phyloP scores from a whole-genome alignment of 75 land plant species.

The Selaginella tamariscina region DNA sequence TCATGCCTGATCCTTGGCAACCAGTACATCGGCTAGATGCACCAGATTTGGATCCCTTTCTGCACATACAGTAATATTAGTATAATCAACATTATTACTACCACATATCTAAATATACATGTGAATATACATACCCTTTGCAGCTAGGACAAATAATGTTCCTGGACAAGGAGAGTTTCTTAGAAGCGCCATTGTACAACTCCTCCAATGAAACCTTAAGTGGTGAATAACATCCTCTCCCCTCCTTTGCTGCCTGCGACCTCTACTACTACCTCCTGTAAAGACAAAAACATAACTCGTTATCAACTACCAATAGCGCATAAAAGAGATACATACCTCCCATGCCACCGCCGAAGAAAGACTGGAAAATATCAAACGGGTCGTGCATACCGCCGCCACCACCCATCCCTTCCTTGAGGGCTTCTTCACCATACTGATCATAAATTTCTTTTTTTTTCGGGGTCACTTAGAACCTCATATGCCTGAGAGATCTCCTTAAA shows the following conservation, averaged over 20 bases:
- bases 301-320: not conserved
- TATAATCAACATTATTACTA: not conserved
- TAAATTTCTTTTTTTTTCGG: slow-evolving; percentile 68
- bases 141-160: slow-evolving; percentile 57
- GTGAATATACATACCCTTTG: slow-evolving; percentile 43
- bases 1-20: slow-evolving; percentile 67
- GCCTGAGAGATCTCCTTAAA: slow-evolving; percentile 31
- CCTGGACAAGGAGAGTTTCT: slow-evolving; percentile 56
- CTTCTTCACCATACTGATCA: slow-evolving; percentile 73
- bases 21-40: slow-evolving; percentile 48
- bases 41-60: slow-evolving; percentile 69
- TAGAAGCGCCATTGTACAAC: slow-evolving; percentile 61
- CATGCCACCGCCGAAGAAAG: slow-evolving; percentile 17
- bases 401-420: slow-evolving; percentile 75
- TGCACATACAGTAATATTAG: slow-evolving; percentile 13
- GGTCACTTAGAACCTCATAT: slow-evolving; percentile 67
- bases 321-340: not conserved
- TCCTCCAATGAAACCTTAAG: slow-evolving; percentile 60
- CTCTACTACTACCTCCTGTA: slow-evolving; percentile 47
- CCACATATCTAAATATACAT: too few species aligned
- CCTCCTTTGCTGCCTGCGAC: slow-evolving; percentile 54
- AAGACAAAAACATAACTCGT: not conserved
- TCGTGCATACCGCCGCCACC: slow-evolving; percentile 36
- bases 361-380: slow-evolving; percentile 28
- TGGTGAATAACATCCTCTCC: slow-evolving; percentile 72